Evolutionary conservation across 2,329 filamentous ascomycete species (phyloP).

Genomic region (Neospermospora avenae): DNA sequence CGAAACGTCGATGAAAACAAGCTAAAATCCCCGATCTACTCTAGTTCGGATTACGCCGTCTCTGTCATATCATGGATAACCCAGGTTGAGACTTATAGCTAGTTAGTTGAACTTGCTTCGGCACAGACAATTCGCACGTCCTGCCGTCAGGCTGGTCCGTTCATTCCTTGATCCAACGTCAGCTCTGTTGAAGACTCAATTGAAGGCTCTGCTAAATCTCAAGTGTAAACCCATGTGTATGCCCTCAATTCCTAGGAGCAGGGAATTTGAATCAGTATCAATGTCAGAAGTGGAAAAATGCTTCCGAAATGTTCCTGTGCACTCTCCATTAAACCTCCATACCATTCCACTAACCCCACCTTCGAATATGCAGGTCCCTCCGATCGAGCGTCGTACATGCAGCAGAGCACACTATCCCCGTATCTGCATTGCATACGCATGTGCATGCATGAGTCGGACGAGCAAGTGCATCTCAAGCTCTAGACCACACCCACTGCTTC

Average conservation of each 20-base stretch:
- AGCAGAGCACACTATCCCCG: not conserved
- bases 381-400: slow-evolving; percentile 12
- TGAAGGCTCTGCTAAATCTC: not conserved
- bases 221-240: not conserved
- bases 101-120: not conserved
- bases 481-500: slow-evolving; percentile 1
- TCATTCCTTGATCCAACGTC: not conserved
- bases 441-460: slow-evolving; percentile 1
- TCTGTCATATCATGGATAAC: not conserved
- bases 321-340: not conserved
- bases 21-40: not conserved
- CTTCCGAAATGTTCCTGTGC: not conserved
- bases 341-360: not conserved
- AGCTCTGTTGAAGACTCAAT: not conserved
- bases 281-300: not conserved
- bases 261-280: not conserved
- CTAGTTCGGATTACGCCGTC: not conserved
- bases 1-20: not conserved
- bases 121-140: slow-evolving; percentile 1
- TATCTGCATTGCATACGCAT: slow-evolving; percentile 1
- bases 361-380: slow-evolving; percentile 13
- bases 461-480: not conserved
- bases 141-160: not conserved
- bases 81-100: not conserved
- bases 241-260: not conserved